These are phyloP conservation scores for Cardamine resedifolia DNA, from an alignment of 345 rosid genomes.

Conservation along the genomic window DNA sequence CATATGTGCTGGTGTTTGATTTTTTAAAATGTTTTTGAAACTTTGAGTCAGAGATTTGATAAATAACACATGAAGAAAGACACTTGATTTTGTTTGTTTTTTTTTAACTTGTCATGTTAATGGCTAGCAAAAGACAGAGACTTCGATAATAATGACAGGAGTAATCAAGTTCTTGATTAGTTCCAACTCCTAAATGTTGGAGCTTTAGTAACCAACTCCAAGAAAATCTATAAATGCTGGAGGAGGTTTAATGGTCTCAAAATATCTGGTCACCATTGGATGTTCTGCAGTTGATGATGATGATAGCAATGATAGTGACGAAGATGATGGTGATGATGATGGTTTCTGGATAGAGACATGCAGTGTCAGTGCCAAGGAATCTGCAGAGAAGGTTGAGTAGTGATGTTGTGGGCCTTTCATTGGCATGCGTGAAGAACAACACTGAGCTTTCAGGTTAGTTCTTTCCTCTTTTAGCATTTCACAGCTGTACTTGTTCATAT, in stretches of 20 bases:
- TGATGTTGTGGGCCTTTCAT: slow-evolving; percentile 40
- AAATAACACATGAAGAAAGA: slow-evolving; percentile 13
- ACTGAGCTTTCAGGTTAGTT: slow-evolving; percentile 28
- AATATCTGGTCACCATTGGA: slow-evolving; percentile 27
- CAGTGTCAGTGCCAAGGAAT: slow-evolving; percentile 45
- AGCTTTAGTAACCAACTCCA: slow-evolving; percentile 46
- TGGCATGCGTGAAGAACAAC: slow-evolving; percentile 24
- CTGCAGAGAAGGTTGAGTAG: slow-evolving; percentile 39
- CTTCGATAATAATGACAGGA: slow-evolving; percentile 20
- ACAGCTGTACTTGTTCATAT: slow-evolving; percentile 27
- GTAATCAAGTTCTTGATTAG: slow-evolving; percentile 24
- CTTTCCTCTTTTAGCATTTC: slow-evolving; percentile 28
- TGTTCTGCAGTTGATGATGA: slow-evolving; percentile 35
- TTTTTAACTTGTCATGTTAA: slow-evolving; percentile 2
- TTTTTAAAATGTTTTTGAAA: not conserved
- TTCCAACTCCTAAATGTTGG: slow-evolving; percentile 13
- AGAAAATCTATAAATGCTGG: slow-evolving; percentile 67
- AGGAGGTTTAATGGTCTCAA: slow-evolving; percentile 24
- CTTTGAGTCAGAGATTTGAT: not conserved
- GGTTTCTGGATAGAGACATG: slow-evolving; percentile 47
- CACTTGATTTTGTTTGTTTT: not conserved
- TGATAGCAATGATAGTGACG: slow-evolving; percentile 25
- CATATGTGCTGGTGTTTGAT: not conserved
- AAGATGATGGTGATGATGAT: slow-evolving; percentile 37
- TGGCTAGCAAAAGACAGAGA: slow-evolving; percentile 15